phyloP scores from a whole-genome alignment of 2,329 filamentous ascomycete species.

The Verticillium isaacii region DNA sequence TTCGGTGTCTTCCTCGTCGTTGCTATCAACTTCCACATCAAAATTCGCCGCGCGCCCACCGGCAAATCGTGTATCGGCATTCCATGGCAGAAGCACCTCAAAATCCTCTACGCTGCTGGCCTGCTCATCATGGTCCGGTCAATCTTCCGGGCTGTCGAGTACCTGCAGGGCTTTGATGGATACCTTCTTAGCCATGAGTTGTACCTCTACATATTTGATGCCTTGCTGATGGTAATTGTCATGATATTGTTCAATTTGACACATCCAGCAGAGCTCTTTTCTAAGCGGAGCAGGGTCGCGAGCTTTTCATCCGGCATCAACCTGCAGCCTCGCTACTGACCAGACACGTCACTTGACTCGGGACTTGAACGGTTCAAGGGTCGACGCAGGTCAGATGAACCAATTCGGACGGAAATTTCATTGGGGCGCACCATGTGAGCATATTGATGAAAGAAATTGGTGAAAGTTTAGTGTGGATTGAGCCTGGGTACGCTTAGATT shows the following conservation, averaged over 20 bases:
- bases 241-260: slow-evolving; percentile 14
- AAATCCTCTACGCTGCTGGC: slow-evolving; percentile 19
- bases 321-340: neutral
- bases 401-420: too few relatives aligned
- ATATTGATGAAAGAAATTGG: too few relatives aligned
- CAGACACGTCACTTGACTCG: too few relatives aligned
- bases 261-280: slow-evolving; percentile 1
- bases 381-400: too few relatives aligned
- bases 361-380: too few relatives aligned
- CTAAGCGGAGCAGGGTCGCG: neutral
- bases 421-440: too few relatives aligned
- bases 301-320: neutral
- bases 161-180: slow-evolving; percentile 27
- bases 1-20: slow-evolving; percentile 49
- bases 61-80: slow-evolving; percentile 14
- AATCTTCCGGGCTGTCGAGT: slow-evolving; percentile 37
- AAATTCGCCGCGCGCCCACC: slow-evolving; percentile 18
- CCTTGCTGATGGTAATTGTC: slow-evolving; percentile 24
- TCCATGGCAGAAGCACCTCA: slow-evolving; percentile 25
- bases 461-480: too few relatives aligned
- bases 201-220: slow-evolving; percentile 32
- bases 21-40: slow-evolving; percentile 38
- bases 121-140: slow-evolving; percentile 34
- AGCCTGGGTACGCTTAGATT: too few relatives aligned
- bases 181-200: slow-evolving; percentile 27